Percentiles rank a stretch among this genome's conserved stretches.
Evolutionary conservation across 768 basidiomycete genomes (phyloP).

Genomic region (Tricholoma sp.): DNA sequence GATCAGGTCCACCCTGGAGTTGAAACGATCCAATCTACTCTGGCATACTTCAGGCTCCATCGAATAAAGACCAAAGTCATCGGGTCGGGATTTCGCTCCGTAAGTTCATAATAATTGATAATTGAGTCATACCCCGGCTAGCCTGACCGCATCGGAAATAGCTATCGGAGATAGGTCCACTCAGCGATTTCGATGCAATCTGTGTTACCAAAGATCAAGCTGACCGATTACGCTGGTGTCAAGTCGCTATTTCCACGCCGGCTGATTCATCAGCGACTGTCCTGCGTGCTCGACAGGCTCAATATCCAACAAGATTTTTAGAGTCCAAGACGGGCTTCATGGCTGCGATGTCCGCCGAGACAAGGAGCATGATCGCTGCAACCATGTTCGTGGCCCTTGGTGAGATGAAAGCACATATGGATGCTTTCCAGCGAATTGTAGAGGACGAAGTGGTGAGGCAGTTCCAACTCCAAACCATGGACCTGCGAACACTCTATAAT

Average conservation of each 20-base stretch:
- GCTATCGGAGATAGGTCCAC: slow-evolving; percentile 36
- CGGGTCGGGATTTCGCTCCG: slow-evolving; percentile 37
- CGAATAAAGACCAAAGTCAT: slow-evolving; percentile 35
- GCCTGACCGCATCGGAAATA: slow-evolving; percentile 16
- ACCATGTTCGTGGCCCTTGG: slow-evolving; percentile 29
- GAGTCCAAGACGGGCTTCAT: slow-evolving; percentile 27
- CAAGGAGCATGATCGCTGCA: slow-evolving; percentile 25
- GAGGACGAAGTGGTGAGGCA: slow-evolving; percentile 28
- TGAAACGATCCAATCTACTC: slow-evolving; percentile 39
- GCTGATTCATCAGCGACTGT: slow-evolving; percentile 22
- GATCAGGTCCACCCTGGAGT: slow-evolving; percentile 37
- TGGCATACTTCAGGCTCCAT: slow-evolving; percentile 37
- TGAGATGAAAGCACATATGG: slow-evolving; percentile 33
- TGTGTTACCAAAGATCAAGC: slow-evolving; percentile 37
- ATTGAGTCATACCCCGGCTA: not conserved
- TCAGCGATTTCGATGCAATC: slow-evolving; percentile 39
- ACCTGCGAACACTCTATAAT: slow-evolving; percentile 17
- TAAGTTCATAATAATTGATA: slow-evolving; percentile 17
- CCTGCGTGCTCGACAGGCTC: slow-evolving; percentile 32
- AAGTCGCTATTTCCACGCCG: slow-evolving; percentile 20
- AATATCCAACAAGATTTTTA: slow-evolving; percentile 32
- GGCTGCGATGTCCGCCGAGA: slow-evolving; percentile 30
- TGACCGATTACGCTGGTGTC: slow-evolving; percentile 26
- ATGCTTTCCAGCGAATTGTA: slow-evolving; percentile 30
- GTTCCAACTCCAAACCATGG: slow-evolving; percentile 19